Conservation (phyloP, 192 early-diverging fungal genomes). For the Phlyctochytrium arcticum region DNA sequence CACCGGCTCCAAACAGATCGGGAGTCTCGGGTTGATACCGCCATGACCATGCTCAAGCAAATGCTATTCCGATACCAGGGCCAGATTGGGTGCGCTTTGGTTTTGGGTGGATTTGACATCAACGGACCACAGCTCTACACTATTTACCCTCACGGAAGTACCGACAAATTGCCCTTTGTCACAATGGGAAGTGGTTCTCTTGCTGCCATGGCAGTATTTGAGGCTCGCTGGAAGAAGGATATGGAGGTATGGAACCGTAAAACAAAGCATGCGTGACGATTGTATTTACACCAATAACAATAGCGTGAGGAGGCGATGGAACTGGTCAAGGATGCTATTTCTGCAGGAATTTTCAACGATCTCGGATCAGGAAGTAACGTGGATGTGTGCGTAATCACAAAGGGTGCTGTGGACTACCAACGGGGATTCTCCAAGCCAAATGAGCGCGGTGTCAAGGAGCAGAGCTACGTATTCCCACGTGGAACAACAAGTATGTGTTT, state of each 20-base stretch:
- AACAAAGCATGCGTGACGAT: too few species aligned
- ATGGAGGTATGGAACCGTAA: slow-evolving; percentile 51
- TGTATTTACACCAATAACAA: neutral
- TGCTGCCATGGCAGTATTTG: slow-evolving; percentile 95
- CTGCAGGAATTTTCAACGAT: slow-evolving; percentile 99
- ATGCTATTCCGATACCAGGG: slow-evolving; percentile 97
- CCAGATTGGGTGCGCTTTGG: slow-evolving; percentile 88
- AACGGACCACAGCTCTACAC: slow-evolving; percentile 88
- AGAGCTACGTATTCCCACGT: slow-evolving; percentile 62
- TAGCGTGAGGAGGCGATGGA: slow-evolving; percentile 86
- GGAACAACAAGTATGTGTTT: slow-evolving; percentile 37
- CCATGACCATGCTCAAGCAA: slow-evolving; percentile 97
- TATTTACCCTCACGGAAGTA: slow-evolving; percentile 91
- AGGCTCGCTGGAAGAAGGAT: slow-evolving; percentile 73
- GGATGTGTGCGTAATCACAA: slow-evolving; percentile 88
- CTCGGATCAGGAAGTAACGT: slow-evolving; percentile 96
- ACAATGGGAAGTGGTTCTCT: slow-evolving; percentile 94
- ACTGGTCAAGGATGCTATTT: slow-evolving; percentile 89
- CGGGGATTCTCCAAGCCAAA: slow-evolving; percentile 86
- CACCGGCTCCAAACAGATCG: slow-evolving; percentile 88
- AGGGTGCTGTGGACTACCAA: slow-evolving; percentile 76
- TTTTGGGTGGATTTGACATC: slow-evolving; percentile 90
- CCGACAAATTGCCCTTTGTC: slow-evolving; percentile 93
- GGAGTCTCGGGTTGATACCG: slow-evolving; percentile 81
- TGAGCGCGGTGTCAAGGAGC: slow-evolving; percentile 80